A percentile compares a stretch with the other conserved stretches of the same genome.
Conservation (phyloP, 768 basidiomycete genomes). For the Termitomyces sp. region DNA sequence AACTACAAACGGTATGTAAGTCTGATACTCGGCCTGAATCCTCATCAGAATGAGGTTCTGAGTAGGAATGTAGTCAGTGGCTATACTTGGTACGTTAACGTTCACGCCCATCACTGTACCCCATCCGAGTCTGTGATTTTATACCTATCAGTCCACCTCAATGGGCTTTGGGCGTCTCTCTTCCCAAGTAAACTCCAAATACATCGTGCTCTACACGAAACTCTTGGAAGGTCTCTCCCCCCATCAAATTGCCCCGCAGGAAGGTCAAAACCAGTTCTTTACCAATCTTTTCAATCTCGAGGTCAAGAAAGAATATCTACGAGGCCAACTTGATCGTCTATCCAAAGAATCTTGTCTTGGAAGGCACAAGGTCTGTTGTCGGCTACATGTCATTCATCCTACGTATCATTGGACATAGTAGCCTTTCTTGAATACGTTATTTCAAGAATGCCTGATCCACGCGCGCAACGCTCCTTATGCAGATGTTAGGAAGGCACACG, state of each 20-base stretch:
- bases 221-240: conserved; percentile 49
- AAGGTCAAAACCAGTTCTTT: conserved; percentile 47
- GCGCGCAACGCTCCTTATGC: conserved; percentile 31
- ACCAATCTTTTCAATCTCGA: conserved; percentile 48
- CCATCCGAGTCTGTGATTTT: too few relatives aligned
- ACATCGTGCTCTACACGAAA: conserved; percentile 42
- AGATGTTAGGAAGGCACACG: conserved; percentile 37
- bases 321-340: conserved; percentile 33
- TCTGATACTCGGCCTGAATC: too few relatives aligned
- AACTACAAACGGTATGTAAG: too few relatives aligned
- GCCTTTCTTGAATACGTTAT: conserved; percentile 47
- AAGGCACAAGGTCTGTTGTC: conserved; percentile 45
- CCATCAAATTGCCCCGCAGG: conserved; percentile 39
- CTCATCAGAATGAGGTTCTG: too few relatives aligned
- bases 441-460: conserved; percentile 41
- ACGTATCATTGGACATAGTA: conserved; percentile 31
- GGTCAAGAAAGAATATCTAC: conserved; percentile 45
- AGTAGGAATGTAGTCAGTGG: too few relatives aligned
- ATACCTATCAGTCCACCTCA: not conserved
- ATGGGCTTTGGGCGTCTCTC: conserved; percentile 16
- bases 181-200: conserved; percentile 38
- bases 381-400: not conserved
- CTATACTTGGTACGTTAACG: too few relatives aligned
- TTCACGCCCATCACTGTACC: too few relatives aligned
- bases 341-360: conserved; percentile 49